Base-by-base conservation (phyloP, 306 rosid species). In the Herpetospermum pedunculosum region DNA sequence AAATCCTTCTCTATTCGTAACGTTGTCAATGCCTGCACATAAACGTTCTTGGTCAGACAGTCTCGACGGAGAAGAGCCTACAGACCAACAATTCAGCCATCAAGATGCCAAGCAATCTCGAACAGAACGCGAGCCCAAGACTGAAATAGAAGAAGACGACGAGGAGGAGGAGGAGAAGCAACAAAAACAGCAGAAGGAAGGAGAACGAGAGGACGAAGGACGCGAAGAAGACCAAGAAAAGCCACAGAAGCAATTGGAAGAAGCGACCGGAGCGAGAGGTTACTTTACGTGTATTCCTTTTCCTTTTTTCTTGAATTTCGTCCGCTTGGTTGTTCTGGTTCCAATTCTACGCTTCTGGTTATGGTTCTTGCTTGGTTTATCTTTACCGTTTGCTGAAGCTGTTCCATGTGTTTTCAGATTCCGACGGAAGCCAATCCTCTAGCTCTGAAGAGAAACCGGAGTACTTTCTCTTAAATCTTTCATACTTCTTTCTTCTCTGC, bases 11-110 rank as follows among this genome's bases (percentile, higher is more conserved):
- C 59, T 75, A 70, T 47, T 14, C 70, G 38, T 15, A 21, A 29
- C 41, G 12, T 53, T 77, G 82, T 46, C 90, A 88, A 93, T 93
- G 98, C 98, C 98, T 76, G 92, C 95, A 16, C 98, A 93, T 84
- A 93, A 93, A 88, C 98, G 96, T 23, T 82, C 92, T 14, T 49
- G 77, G 50, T 76, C 93, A 0, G 92, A 81, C 35, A 76, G 65
- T 64, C 77, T 72, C 48, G 63, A 77, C 70, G 88, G 84, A n/a
- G 93, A 81, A 13, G 92, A 85, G 77, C 28, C 83, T 65, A 57
- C 83, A 8, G 75, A 23, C 38, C 85, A 81, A 18, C 52, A 38
- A 75, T 64, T 72, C 54, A n/a, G 52, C 23, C 80, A 73, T 35
- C 89, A 80, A 34, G 89, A 80, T 68, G 73, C 81, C 68, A 89